phyloP scores from a whole-genome alignment of 768 basidiomycete genomes.

The Termitomyces sp. region DNA sequence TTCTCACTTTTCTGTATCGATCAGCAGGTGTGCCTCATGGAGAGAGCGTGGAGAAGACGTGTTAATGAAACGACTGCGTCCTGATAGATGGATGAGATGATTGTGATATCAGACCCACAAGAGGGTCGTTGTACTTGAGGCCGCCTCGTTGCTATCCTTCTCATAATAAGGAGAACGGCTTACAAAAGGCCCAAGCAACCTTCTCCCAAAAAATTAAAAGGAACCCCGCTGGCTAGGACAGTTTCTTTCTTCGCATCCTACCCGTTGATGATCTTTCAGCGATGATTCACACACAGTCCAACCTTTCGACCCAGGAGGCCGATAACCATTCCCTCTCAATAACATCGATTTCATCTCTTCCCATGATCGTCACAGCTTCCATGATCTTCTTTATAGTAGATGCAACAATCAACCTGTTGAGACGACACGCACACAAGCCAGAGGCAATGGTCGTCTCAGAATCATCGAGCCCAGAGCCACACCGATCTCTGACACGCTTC shows the following conservation, averaged over 20 bases:
- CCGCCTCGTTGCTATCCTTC: conserved; percentile 17
- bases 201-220: conserved; percentile 1
- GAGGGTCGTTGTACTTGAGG: conserved; percentile 14
- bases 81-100: conserved; percentile 13
- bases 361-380: conserved; percentile 33
- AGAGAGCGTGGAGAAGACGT: conserved; percentile 15
- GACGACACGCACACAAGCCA: conserved; percentile 16
- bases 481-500: conserved; percentile 14
- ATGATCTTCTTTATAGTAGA: conserved; percentile 33
- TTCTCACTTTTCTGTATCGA: background rate
- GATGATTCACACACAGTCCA: conserved; percentile 17
- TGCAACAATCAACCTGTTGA: conserved; percentile 24
- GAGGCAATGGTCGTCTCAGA: conserved; percentile 14
- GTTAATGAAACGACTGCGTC: conserved; percentile 9
- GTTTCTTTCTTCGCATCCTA: background rate
- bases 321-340: conserved; percentile 7
- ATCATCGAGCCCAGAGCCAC: background rate
- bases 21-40: conserved; percentile 21
- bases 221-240: background rate
- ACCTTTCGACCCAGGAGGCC: conserved; percentile 15
- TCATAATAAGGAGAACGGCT: conserved; percentile 13
- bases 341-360: conserved; percentile 25
- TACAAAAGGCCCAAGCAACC: conserved; percentile 9
- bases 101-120: conserved; percentile 7
- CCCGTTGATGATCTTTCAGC: background rate